Percentiles rank a stretch among this genome's conserved stretches.
Evolutionary conservation across 75 land plant species (phyloP).

Genomic region (Cupressus sempervirens): DNA sequence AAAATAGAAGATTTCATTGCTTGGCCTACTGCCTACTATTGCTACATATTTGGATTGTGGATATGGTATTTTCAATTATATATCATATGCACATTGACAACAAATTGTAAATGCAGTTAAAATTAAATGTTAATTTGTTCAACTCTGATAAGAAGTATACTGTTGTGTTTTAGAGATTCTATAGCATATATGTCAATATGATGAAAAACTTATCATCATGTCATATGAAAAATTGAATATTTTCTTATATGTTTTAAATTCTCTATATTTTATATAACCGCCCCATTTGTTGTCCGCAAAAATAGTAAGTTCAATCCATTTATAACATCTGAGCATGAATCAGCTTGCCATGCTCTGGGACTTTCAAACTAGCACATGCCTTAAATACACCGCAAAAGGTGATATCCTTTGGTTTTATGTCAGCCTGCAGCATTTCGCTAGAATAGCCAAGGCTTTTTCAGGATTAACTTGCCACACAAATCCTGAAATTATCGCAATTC

Average conservation of each 20-base stretch:
- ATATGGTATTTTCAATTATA: too few species aligned
- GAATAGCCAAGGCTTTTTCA: conserved; percentile 7
- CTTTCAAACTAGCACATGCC: conserved; percentile 11
- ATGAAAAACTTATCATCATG: too few species aligned
- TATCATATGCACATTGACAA: too few species aligned
- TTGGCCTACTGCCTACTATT: background rate
- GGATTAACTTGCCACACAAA: conserved; percentile 16
- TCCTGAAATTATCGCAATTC: background rate
- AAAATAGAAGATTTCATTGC: background rate
- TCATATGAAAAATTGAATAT: too few species aligned
- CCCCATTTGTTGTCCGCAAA: too few species aligned
- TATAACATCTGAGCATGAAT: conserved; percentile 11
- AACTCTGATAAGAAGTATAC: too few species aligned
- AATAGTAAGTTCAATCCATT: background rate
- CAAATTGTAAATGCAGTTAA: too few species aligned
- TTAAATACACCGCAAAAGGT: conserved; percentile 9
- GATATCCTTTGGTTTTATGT: conserved; percentile 14
- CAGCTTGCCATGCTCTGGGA: background rate
- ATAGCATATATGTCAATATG: too few species aligned
- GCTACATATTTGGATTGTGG: background rate
- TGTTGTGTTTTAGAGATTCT: too few species aligned
- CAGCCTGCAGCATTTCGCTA: conserved; percentile 11
- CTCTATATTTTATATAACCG: too few species aligned
- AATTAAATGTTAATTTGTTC: too few species aligned
- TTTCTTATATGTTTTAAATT: too few species aligned